Base-by-base conservation (phyloP, 2,329 filamentous ascomycete species). In the Samsoniella hepiali region DNA sequence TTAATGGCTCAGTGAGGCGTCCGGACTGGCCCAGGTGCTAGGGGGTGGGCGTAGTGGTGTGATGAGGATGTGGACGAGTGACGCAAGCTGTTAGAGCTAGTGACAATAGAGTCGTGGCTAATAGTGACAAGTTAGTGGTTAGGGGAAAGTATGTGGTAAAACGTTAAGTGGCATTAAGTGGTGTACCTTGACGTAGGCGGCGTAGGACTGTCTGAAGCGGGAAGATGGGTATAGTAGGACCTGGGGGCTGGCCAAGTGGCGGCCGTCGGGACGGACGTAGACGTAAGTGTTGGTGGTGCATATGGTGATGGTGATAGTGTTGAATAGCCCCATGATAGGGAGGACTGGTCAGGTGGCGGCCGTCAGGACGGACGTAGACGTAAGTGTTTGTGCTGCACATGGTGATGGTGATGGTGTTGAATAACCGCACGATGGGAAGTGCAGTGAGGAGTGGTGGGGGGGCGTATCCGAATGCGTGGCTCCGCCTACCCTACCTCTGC, bases 341-440 rank as follows among this genome's bases (percentile, higher is more conserved):
- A 75, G 56, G 75, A 72, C 42, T 67, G 57, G 72, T 70, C 67
- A 74, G 69, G 55, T 64, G 66, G 57, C 72, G 75, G 64, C 79
- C 79, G 70, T 83, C 78, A 3, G 80, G 76, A 75, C 79, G 78
- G 68, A 78, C 69, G 70, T 80, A 79, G 40, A 78, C 74, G 74
- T 77, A 81, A 57, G 80, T 66, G 68, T 82, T 76, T 65, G 77
- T 79, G 66, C 77, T 77, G 73, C 82, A 84, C 82, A 84, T 84
- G 56, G 74, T 78, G 76, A 70, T 68, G 67, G 71, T 70, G 38
- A 11, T 50, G n/a, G n/a, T n/a, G n/a, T n/a, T n/a, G n/a, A n/a
- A n/a, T 7, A 42, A 32, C 58, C 59, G 50, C 50, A n/a, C 27
- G 58, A 40, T 15, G 38, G 59, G 58, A 42, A 42, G 10, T n/a